Evolutionary conservation across 805 yeast genomes (phyloP).

Genomic region (Maudiozyma saulgeensis): DNA sequence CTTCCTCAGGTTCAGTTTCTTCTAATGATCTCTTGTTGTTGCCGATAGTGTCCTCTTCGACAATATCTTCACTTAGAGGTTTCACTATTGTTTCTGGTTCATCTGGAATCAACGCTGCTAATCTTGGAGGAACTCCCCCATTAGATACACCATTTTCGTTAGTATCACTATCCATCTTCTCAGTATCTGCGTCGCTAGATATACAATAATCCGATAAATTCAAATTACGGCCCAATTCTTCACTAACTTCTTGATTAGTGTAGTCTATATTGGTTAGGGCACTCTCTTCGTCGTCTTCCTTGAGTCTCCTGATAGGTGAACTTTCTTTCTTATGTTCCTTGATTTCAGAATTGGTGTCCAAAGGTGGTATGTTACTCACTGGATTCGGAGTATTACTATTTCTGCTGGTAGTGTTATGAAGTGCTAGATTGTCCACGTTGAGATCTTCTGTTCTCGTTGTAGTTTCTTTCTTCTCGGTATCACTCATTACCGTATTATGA

Average conservation of each 20-base stretch:
- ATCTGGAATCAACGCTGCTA: slow-evolving; percentile 7
- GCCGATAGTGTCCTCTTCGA: neutral
- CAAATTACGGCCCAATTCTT: slow-evolving; percentile 43
- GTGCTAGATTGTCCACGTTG: neutral
- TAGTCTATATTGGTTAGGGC: slow-evolving; percentile 19
- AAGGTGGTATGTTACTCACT: neutral
- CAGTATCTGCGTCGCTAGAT: slow-evolving; percentile 82
- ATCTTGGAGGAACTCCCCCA: slow-evolving; percentile 11
- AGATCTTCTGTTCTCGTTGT: neutral
- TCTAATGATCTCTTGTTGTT: neutral
- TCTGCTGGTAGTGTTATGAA: neutral
- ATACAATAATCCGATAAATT: slow-evolving; percentile 31
- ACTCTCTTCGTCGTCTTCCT: slow-evolving; percentile 18
- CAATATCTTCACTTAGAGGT: neutral
- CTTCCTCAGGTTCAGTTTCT: slow-evolving; percentile 5
- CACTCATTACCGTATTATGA: neutral
- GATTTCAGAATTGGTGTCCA: neutral
- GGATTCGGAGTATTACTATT: neutral
- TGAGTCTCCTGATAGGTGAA: neutral
- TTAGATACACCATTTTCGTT: slow-evolving; percentile 8
- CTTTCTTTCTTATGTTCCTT: neutral
- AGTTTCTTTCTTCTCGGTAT: neutral
- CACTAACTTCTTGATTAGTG: slow-evolving; percentile 7
- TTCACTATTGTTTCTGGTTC: neutral
- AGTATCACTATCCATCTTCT: slow-evolving; percentile 52